Evolutionary conservation across 345 rosid species (phyloP), one percentile per base, ranked within the genome.

Genomic region (Populus pruinosa): DNA sequence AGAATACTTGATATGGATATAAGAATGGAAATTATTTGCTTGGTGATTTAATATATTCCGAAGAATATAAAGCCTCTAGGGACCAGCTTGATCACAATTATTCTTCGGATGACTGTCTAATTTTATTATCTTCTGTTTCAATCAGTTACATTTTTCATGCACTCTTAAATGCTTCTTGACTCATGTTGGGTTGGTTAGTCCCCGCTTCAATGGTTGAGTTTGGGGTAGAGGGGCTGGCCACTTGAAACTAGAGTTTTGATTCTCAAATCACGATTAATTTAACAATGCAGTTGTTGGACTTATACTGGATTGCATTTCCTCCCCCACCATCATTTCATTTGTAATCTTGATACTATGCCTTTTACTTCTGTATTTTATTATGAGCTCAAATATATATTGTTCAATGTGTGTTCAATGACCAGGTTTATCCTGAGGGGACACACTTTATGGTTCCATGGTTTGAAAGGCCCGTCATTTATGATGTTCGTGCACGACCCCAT

Each of bases 401-500:
- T 70, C 8, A 53, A 27, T 65, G 3, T 6, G 43, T 70, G 25
- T 36, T 69, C 14, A 53, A 27, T 65, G 6, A 82, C 84, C 84
- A 95, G 99, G 97, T 93, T 29, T 95, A 91, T 79, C 94, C 94
- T 55, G 99, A 95, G 79, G 99, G 99, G 17, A 95, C 99, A 9
- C 98, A 95, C 82, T 78, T 93, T 38, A 93, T 91, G 90, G 8
- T 93, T 79, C 99, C 97, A 27, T 95, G 96, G 97, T 87, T 95
- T 79, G 98, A 95, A 81, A 88, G 97, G 85, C 96, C 98, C 27
- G 76, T 91, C 62, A 95, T 96, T 81, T 96, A 93, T 69, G 99
- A 96, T 78, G 94, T 95, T 18, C 93, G 98, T 75, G 98, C 99
- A 31, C 88, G 97, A 80, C 97, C 99, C 73, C 90, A 93, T 69